Conservation (phyloP, 495 filamentous ascomycete species). For the Emericellopsis terricola region DNA sequence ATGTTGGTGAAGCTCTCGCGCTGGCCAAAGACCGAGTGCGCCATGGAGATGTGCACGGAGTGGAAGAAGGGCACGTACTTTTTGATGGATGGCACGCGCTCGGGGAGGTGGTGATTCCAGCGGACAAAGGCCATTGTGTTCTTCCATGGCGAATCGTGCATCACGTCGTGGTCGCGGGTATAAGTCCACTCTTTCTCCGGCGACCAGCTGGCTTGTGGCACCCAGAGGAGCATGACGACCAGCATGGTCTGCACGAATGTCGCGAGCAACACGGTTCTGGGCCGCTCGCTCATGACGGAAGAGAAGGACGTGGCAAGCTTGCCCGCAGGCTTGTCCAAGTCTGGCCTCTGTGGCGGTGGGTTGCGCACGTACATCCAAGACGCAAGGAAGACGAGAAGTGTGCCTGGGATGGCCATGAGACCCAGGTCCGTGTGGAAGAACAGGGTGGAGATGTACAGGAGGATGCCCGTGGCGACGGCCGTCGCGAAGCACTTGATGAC, state of each 20-base stretch:
- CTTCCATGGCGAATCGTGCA: conserved; percentile 8
- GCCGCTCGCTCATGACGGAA: too few relatives aligned
- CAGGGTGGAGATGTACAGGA: conserved; percentile 8
- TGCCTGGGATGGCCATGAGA: conserved; percentile 5
- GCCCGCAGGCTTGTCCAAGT: too few relatives aligned
- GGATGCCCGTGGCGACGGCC: conserved; percentile 7
- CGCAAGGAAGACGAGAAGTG: conserved; percentile 6
- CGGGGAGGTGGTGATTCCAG: conserved; percentile 5
- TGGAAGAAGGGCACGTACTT: conserved; percentile 11
- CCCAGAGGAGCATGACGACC: too few relatives aligned
- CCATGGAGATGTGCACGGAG: conserved; percentile 8
- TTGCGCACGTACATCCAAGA: conserved; percentile 8
- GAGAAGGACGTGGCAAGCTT: too few relatives aligned
- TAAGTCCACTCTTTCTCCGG: too few relatives aligned
- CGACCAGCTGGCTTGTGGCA: too few relatives aligned
- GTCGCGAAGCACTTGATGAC: conserved; percentile 11
- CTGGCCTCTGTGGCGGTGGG: too few relatives aligned
- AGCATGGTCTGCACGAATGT: too few relatives aligned
- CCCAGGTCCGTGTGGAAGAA: conserved; percentile 4
- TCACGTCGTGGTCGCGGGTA: too few relatives aligned
- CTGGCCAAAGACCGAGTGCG: neutral
- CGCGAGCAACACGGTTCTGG: too few relatives aligned
- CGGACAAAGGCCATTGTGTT: conserved; percentile 9
- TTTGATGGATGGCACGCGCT: conserved; percentile 6
- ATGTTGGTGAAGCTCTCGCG: conserved; percentile 5